These are phyloP conservation scores for Baeospora myosura DNA, from an alignment of 1,284 basidiomycete genomes.

Conservation along the genomic window DNA sequence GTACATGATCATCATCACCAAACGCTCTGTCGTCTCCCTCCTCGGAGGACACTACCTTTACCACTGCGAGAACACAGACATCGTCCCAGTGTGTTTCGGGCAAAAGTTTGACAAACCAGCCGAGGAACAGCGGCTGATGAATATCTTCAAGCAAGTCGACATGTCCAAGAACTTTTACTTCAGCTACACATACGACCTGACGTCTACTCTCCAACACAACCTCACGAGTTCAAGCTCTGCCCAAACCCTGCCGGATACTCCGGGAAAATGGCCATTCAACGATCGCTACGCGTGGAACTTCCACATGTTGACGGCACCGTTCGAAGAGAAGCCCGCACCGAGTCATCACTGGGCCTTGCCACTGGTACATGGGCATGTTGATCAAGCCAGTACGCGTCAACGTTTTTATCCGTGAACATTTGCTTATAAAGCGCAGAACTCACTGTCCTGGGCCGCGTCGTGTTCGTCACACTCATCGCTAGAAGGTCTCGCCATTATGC, in stretches of 20 bases:
- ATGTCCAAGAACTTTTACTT: slow-evolving; percentile 99
- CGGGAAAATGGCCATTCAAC: slow-evolving; percentile 62
- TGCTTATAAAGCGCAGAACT: slow-evolving; percentile 52
- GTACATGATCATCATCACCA: slow-evolving; percentile 88
- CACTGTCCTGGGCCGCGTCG: slow-evolving; percentile 81
- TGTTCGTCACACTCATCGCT: slow-evolving; percentile 93
- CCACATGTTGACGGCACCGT: slow-evolving; percentile 74
- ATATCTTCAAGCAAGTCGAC: slow-evolving; percentile 96
- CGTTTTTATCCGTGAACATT: not conserved
- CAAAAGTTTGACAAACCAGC: slow-evolving; percentile 77
- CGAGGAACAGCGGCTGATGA: slow-evolving; percentile 82
- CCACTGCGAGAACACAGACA: slow-evolving; percentile 90
- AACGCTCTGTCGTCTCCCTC: slow-evolving; percentile 87
- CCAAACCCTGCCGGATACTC: too few relatives aligned
- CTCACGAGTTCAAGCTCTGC: slow-evolving; percentile 51
- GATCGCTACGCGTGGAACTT: slow-evolving; percentile 97
- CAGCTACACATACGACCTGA: slow-evolving; percentile 95
- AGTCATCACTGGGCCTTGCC: slow-evolving; percentile 86
- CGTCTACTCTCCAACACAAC: slow-evolving; percentile 91
- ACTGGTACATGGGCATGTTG: slow-evolving; percentile 92
- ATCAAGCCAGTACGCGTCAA: slow-evolving; percentile 84
- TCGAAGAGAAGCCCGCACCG: slow-evolving; percentile 36
- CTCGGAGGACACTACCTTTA: slow-evolving; percentile 97
- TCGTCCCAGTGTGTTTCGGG: slow-evolving; percentile 66
- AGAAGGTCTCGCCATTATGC: slow-evolving; percentile 93